Base-by-base conservation (phyloP, 2,329 filamentous ascomycete species). In the Dothistroma septosporum region DNA sequence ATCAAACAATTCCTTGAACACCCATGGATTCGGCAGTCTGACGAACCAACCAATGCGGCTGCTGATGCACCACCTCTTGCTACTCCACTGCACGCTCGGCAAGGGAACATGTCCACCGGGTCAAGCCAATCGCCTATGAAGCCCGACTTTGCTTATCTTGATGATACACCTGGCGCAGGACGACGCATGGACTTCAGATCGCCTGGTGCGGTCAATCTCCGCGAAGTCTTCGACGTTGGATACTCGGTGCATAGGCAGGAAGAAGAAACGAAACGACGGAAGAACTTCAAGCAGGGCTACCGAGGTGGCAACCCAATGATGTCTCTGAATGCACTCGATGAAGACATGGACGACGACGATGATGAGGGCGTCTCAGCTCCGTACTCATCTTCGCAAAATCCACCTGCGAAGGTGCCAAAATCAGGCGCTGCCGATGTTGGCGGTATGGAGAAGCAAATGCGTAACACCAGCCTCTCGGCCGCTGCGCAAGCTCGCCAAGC, bases 141-240 rank as follows among this genome's bases (percentile, higher is more conserved):
- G 64, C 80, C 79, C 14, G 76, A 79, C 65, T 82, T 80, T 59
- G 76, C 79, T 21, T 82, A 83, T 60, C 74, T 85, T n/a, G 76
- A 82, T 19, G 82, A 87, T 63, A 83, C 84, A 11, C 84, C 85
- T 4, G 81, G 81, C 16, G 72, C 75, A 41, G 69, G 68, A 52
- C 87, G 85, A 64, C 87, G 90, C 19, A 87, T 88, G 77, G 94
- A 99, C 75, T 99, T 97, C 86, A 86, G 94, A 60, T 97, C 92
- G 0, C 94, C 94, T 0, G 94, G 92, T 55, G 92, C 91, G 2
- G 88, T 99, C 76, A 97, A 97, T 73, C 80, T 99, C 12, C 91
- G 94, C 61, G 94, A 99, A 76, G 92, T 97, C 2, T 99, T 99
- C 68, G 94, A 99, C 71, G 93, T 99, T 53, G 89, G 91, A n/a